Base-by-base conservation (phyloP, 768 basidiomycete species). In the Tubosaeta sp. region DNA sequence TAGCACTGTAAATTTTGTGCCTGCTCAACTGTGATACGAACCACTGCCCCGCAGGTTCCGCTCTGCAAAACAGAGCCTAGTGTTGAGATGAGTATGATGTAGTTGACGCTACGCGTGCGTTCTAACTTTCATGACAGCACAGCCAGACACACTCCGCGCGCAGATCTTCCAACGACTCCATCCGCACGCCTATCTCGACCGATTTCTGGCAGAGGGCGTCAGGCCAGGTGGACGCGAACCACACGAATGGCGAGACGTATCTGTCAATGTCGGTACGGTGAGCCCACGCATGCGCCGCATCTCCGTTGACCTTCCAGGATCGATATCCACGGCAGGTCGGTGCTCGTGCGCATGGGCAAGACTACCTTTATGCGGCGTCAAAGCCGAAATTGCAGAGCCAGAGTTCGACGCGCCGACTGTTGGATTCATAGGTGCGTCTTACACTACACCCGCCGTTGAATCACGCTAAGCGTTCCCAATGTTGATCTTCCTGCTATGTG, bases 321-420 rank as follows among this genome's bases (percentile, higher is more conserved):
- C 95, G 3, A 88, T 99, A 72, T 86, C 90, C 1, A 97, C 97
- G 0, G 94, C 56, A 93, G 95, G 0, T 97, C 94, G 5, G 85
- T 95, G 0, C 84, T 99, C 37, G 91, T 97, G 5, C 76, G 92
- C 26, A 66, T 97, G 53, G 97, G 97, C 17, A 80, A 90, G 43
- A 97, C 95, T n/a, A 97, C 92, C 1, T 76, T 98, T 97, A 0
- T 97, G 95, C 62, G 97, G 97, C 1, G 83, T 99, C 58, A 97
- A 97, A 65, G 94, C 92, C 13, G 95, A 98, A 70, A 86, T 95
- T 35, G 86, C 92, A 26, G 90, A 93, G 61, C 95, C 95, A 6
- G 88, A 91, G 59, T 65, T 95, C 16, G 85, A 92, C 56, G 69
- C 69, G 2, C 89, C 87, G 1, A 72, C 78, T 14, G 76, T 84